Percentiles rank a stretch among this genome's conserved stretches.
phyloP scores from a whole-genome alignment of 441 rosid genomes.

The Viola pubescens region DNA sequence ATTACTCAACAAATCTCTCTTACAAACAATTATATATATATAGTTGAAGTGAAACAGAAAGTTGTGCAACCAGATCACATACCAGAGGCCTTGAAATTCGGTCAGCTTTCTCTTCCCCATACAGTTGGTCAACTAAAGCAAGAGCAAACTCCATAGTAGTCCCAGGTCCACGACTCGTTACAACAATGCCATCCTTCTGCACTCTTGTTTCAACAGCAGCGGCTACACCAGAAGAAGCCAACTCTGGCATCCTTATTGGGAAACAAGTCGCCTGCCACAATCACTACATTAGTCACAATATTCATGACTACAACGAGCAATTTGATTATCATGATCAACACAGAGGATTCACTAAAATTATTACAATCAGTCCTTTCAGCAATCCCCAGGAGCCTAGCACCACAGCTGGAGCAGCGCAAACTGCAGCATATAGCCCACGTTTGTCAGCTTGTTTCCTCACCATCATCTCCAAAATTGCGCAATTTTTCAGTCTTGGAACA shows the following conservation, averaged over 20 bases:
- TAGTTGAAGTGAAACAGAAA: background rate
- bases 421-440: slow-evolving; percentile 72
- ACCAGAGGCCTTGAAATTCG: slow-evolving; percentile 67
- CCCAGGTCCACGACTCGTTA: slow-evolving; percentile 92
- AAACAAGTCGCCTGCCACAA: slow-evolving; percentile 70
- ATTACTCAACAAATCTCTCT: background rate
- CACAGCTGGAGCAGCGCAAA: slow-evolving; percentile 89
- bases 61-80: slow-evolving; percentile 10
- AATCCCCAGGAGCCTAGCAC: slow-evolving; percentile 84
- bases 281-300: background rate
- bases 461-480: slow-evolving; percentile 51
- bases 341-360: background rate
- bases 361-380: slow-evolving; percentile 67
- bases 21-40: background rate
- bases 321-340: background rate
- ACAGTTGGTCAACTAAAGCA: slow-evolving; percentile 60
- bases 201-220: slow-evolving; percentile 76
- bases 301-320: background rate
- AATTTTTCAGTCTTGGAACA: slow-evolving; percentile 60
- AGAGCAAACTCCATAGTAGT: slow-evolving; percentile 86
- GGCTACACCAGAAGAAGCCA: slow-evolving; percentile 47
- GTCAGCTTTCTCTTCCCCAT: slow-evolving; percentile 65
- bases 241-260: slow-evolving; percentile 78
- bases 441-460: slow-evolving; percentile 70
- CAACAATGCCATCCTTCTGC: slow-evolving; percentile 58